Evolutionary conservation across 768 basidiomycete species (phyloP).

Genomic region (Leucocoprinus leucothites): DNA sequence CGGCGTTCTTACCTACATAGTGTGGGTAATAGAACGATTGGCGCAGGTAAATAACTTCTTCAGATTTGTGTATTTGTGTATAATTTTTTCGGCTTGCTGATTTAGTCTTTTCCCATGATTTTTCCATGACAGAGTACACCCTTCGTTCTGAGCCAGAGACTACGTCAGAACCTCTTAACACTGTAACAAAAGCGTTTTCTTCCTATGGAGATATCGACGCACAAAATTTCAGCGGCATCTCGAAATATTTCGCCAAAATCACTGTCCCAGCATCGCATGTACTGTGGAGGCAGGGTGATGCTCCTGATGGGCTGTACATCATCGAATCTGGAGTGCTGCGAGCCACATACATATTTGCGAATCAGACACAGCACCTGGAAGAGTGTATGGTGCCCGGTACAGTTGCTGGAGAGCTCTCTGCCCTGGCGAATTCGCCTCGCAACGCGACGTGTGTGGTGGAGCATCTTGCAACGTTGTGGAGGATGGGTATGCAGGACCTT

Average conservation of each 20-base stretch:
- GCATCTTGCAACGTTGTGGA: no score
- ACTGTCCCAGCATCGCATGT: conserved; percentile 52
- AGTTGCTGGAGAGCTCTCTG: conserved; percentile 87
- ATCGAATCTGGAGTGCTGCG: conserved; percentile 85
- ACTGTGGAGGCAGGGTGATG: conserved; percentile 78
- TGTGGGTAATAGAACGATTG: conserved; percentile 71
- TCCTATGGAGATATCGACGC: conserved; percentile 60
- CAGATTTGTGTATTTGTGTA: not conserved
- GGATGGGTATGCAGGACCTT: conserved; percentile 58
- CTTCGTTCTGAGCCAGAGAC: conserved; percentile 27
- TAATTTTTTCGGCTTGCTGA: no score
- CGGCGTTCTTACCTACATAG: conserved; percentile 64
- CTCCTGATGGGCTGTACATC: conserved; percentile 81
- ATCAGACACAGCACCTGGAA: conserved; percentile 62
- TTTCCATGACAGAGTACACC: conserved; percentile 21
- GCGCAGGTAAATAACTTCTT: conserved; percentile 39
- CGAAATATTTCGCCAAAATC: conserved; percentile 68
- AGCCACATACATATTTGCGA: conserved; percentile 78
- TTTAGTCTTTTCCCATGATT: no score
- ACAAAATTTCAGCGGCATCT: conserved; percentile 58
- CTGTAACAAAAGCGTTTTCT: conserved; percentile 77
- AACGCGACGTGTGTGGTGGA: conserved; percentile 89
- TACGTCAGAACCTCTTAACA: conserved; percentile 62
- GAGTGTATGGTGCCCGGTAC: conserved; percentile 96
- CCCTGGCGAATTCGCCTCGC: conserved; percentile 71